Evolutionary conservation across 208 protist species (phyloP), one percentile per base, ranked within the genome.

Genomic region (Phytomonas serpens): DNA sequence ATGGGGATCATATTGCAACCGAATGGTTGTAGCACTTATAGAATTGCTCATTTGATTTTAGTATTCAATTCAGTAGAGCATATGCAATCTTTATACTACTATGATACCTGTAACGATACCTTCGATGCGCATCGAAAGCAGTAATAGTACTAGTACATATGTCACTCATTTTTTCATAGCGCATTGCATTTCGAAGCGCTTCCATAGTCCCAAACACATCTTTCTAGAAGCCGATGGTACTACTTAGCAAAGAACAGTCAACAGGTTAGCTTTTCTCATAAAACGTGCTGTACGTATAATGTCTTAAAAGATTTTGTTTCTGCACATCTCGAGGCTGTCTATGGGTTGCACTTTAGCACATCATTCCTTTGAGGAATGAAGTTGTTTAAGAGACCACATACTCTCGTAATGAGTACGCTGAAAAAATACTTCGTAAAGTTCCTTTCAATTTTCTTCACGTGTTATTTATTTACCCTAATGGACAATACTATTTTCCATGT

Each of bases 21-120:
- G 34, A 66, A 66, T 40, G 23, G 14, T n/a, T 66, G 11, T 40
- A 16, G 63, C 36, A 19, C 34, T 4, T 66, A 52, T 52, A 52
- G 14, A 3, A 52, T 16, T 52, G 14, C 14, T 66, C 13, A 66
- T 40, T n/a, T 66, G 33, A 4, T 36, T 16, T 19, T 42, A 66
- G 11, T 4, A 3, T 27, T 19, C 63, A 66, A 3, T 66, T 69
- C 19, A 27, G 11, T 33, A 32, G 13, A 13, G 13, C 27, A 4
- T 69, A 36, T 69, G 13, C 30, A 4, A 61, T 36, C 33, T 36
- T 36, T 63, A 69, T 38, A 69, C 36, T 13, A 13, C 66, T 36
- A 13, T 62, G 4, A 69, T 69, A 30, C 13, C 29, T 19, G 4
- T 61, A 4, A 38, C 13, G 4, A 69, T 47, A 42, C 37, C 23